Evolutionary conservation across 495 filamentous ascomycete species (phyloP).

Genomic region (Aspergillus leporis): DNA sequence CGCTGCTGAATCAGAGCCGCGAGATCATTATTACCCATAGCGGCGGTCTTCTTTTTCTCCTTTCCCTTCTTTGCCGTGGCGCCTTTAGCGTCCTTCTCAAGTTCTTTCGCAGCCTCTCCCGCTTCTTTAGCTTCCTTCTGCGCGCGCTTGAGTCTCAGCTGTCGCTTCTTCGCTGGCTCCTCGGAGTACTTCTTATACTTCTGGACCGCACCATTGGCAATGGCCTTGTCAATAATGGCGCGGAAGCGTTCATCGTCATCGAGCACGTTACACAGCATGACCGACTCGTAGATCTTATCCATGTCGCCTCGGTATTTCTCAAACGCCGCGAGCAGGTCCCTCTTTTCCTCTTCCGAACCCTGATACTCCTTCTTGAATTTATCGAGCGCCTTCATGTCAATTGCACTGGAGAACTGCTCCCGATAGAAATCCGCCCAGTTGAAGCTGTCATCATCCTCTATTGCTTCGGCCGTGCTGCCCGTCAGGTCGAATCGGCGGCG

Average conservation of each 20-base stretch:
- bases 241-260: conserved; percentile 88
- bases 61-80: conserved; percentile 30
- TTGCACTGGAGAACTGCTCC: conserved; percentile 70
- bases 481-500: conserved; percentile 85
- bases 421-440: conserved; percentile 88
- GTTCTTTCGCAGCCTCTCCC: conserved; percentile 66
- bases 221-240: conserved; percentile 77
- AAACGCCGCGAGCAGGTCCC: conserved; percentile 76
- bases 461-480: conserved; percentile 78
- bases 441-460: conserved; percentile 76
- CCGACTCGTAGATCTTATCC: conserved; percentile 70
- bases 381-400: conserved; percentile 68
- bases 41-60: conserved; percentile 25
- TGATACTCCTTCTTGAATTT: conserved; percentile 77
- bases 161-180: conserved; percentile 64
- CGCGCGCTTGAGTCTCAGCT: conserved; percentile 63
- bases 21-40: conserved; percentile 45
- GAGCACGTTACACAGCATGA: conserved; percentile 82
- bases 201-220: conserved; percentile 64
- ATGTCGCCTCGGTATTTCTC: conserved; percentile 67
- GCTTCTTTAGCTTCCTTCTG: conserved; percentile 70
- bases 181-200: conserved; percentile 66
- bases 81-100: conserved; percentile 54
- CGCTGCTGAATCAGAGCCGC: conserved; percentile 59
- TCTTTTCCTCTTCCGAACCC: conserved; percentile 78